These are phyloP conservation scores for Teratosphaeriaceae sp. DNA, from an alignment of 2,329 filamentous ascomycete genomes.

Conservation along the genomic window DNA sequence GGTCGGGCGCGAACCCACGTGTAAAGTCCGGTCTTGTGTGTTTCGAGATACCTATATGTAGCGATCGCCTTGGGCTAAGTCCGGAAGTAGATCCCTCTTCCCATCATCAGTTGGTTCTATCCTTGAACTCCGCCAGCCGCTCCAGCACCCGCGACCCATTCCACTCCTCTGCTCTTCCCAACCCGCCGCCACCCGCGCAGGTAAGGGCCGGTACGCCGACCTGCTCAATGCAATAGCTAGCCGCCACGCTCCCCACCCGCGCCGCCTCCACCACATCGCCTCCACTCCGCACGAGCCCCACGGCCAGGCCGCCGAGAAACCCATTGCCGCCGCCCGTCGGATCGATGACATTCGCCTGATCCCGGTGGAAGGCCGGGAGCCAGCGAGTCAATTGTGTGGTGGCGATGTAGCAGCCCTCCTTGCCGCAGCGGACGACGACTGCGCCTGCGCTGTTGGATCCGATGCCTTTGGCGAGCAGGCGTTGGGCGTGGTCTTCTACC, in stretches of 20 bases:
- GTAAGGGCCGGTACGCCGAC: conserved; percentile 66
- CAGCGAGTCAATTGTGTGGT: conserved; percentile 42
- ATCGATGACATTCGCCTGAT: conserved; percentile 61
- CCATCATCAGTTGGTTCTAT: conserved; percentile 1
- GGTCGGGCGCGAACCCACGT: neutral
- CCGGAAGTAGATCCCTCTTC: neutral
- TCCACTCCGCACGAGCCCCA: conserved; percentile 51
- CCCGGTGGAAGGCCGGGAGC: conserved; percentile 69
- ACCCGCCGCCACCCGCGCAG: conserved; percentile 5
- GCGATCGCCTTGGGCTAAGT: neutral
- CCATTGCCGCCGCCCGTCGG: conserved; percentile 92
- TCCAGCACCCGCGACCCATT: conserved; percentile 38
- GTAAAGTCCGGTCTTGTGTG: too few relatives aligned
- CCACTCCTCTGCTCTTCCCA: conserved; percentile 36
- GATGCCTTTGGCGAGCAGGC: conserved; percentile 25
- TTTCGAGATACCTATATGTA: conserved; percentile 4
- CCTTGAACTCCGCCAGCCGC: conserved; percentile 33
- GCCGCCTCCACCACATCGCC: conserved; percentile 60
- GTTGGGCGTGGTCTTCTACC: conserved; percentile 34
- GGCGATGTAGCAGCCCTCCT: conserved; percentile 59
- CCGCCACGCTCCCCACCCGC: conserved; percentile 71
- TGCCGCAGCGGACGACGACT: conserved; percentile 64
- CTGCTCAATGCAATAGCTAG: conserved; percentile 92
- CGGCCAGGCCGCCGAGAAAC: conserved; percentile 62
- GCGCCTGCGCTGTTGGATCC: conserved; percentile 35